Conservation (phyloP, 371 early-diverging fungal species). For the Actinomortierella ambigua region DNA sequence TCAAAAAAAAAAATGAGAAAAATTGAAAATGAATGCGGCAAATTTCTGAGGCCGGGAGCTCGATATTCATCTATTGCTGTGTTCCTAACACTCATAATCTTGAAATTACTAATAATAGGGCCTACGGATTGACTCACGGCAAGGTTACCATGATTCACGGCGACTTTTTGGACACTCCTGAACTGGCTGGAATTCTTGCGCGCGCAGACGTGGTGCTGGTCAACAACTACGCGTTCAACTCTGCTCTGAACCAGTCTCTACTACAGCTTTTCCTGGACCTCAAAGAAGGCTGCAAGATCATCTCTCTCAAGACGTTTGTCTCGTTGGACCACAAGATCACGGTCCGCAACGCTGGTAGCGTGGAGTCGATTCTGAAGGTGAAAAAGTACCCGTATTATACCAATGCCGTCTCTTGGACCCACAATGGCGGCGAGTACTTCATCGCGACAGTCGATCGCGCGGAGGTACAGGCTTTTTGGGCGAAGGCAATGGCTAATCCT, state of each 20-base stretch:
- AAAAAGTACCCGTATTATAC: conserved; percentile 78
- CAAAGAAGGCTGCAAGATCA: conserved; percentile 88
- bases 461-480: conserved; percentile 65
- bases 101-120: conserved; percentile 30
- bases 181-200: conserved; percentile 68
- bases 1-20: neutral
- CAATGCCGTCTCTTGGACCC: conserved; percentile 93
- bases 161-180: conserved; percentile 74
- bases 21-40: neutral
- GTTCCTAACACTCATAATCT: neutral
- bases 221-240: conserved; percentile 93
- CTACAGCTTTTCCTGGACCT: conserved; percentile 87
- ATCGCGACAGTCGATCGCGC: conserved; percentile 84
- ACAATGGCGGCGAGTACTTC: conserved; percentile 85
- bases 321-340: conserved; percentile 77
- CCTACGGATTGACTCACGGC: conserved; percentile 70
- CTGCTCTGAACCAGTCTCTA: conserved; percentile 81
- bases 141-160: conserved; percentile 73
- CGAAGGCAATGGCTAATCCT: conserved; percentile 29
- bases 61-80: neutral
- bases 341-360: conserved; percentile 75
- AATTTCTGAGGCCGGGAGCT: neutral
- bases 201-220: conserved; percentile 91
- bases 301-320: conserved; percentile 83
- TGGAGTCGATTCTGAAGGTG: conserved; percentile 85